Evolutionary conservation across 2,329 filamentous ascomycete species (phyloP), one percentile per base, ranked within the genome.

Genomic region (Xylaria sp.): DNA sequence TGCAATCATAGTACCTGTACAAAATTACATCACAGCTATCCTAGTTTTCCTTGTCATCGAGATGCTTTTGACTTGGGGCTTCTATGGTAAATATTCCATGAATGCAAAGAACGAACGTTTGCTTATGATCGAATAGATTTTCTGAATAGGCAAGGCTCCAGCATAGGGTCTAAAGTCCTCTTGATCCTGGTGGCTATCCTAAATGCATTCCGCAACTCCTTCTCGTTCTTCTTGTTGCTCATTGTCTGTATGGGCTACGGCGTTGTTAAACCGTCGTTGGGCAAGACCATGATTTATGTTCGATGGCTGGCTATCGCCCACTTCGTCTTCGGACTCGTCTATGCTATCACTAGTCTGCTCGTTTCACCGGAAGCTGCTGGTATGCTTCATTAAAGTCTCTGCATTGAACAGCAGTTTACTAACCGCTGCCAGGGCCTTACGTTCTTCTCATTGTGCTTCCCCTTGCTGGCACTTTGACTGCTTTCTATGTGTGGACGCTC

Each of bases 181-280:
- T 92, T 99, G 82, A 90, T 98, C 20, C 83, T 98, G 28, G 95
- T 98, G n/a, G 94, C 94, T 46, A 87, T 98, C 28, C 86, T 99
- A 54, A 98, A 97, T 78, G 96, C 96, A 5, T 94, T 91, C 65
- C 89, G 96, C 72, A 99, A 98, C 82, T 98, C 95, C 0, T 98
- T 99, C 80, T 98, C 95, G 0, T 99, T 99, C 85, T 99, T 99
- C 85, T 85, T 99, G 59, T 87, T 99, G 9, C 90, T 99, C 63
- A 98, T 99, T 74, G 96, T 99, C 39, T 99, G 96, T 81, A 99
- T 99, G 96, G 96, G 96, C 39, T 99, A 99, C 76, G 96, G 96
- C 75, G 97, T 99, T 28, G 97, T 99, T 73, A 98, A 98, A 83
- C 92, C 91, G 2, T 94, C 92, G 1, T 87, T 99, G 4, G 96